Base-by-base conservation (phyloP, 768 basidiomycete genomes). In the Podaxis sp. region DNA sequence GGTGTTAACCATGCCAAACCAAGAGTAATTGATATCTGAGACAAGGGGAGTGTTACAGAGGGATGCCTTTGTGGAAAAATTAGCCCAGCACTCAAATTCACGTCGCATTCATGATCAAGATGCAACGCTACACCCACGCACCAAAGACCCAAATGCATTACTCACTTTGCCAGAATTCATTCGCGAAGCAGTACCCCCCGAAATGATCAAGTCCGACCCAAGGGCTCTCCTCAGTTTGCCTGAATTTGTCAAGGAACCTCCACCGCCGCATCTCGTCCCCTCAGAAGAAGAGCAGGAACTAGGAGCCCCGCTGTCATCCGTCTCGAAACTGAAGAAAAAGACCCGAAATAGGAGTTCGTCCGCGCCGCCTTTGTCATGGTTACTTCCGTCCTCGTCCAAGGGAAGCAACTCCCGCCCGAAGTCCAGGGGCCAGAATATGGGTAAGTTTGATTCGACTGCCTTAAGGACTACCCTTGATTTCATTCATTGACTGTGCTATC, bases 71-170 rank as follows among this genome's bases (percentile, higher is more conserved):
- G 87, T 95, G 9, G 86, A 89, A 57, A 83, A 85, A 60, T 78
- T 96, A 1, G 77, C 86, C 9, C 77, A 81, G 28, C 91, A 91
- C 67, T 90, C 92, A 0, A 78, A 80, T 50, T 82, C 86, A 1
- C 87, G 94, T 21, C 82, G 94, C 57, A 74, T 95, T 38, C 86
- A 87, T 57, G 79, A 82, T 13, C 94, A 97, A 71, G 94, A 96
- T 65, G 90, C 92, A 5, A 71, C 82, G 2, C 79, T 85, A 46
- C 77, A 76, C 37, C 66, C 71, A 6, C 69, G 71, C 65, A 72
- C 66, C 50, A 83, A 75, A 64, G 80, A 84, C 63, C 84, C 82
- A 18, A 72, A 81, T 50, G 80, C 82, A 1, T 71, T 84, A 57
- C 74, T 87, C 32, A 81, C 79, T 5, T 73, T 87, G 13, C 84